A percentile compares a stretch with the other conserved stretches of the same genome.
Conservation (phyloP, 148 eudicot species). For the Cornus kousa region DNA sequence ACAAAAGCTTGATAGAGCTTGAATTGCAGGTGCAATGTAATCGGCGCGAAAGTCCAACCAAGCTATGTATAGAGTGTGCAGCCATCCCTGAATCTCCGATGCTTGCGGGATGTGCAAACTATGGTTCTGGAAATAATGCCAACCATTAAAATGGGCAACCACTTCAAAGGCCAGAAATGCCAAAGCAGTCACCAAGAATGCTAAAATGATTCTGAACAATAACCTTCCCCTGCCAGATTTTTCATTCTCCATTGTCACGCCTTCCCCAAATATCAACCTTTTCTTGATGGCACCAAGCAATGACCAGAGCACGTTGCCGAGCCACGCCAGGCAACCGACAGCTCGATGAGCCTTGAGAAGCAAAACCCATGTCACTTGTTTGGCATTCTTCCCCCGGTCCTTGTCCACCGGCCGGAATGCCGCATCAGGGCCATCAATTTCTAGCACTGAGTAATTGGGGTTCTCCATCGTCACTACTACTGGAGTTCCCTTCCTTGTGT, state of each 20-base stretch:
- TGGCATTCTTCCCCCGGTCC: slow-evolving; percentile 49
- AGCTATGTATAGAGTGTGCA: slow-evolving; percentile 33
- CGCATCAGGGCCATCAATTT: slow-evolving; percentile 46
- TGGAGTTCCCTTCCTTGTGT: slow-evolving; percentile 47
- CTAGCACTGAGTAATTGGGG: slow-evolving; percentile 44
- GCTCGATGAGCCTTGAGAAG: slow-evolving; percentile 56
- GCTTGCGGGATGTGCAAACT: slow-evolving; percentile 34
- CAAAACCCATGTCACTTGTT: slow-evolving; percentile 60
- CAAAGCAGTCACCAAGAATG: slow-evolving; percentile 39
- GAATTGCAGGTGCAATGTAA: slow-evolving; percentile 47
- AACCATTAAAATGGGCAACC: slow-evolving; percentile 49
- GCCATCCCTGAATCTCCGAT: slow-evolving; percentile 42
- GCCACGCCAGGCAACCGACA: slow-evolving; percentile 52
- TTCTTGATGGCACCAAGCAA: slow-evolving; percentile 40
- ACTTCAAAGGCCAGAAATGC: slow-evolving; percentile 46
- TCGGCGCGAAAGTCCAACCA: slow-evolving; percentile 46
- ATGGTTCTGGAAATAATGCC: slow-evolving; percentile 40
- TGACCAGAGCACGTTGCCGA: slow-evolving; percentile 46
- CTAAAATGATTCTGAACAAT: slow-evolving; percentile 43
- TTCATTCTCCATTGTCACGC: slow-evolving; percentile 45
- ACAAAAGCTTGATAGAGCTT: slow-evolving; percentile 41
- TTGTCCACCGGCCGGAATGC: slow-evolving; percentile 38
- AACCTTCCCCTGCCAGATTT: slow-evolving; percentile 35
- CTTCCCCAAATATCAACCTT: slow-evolving; percentile 41
- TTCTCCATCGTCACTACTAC: slow-evolving; percentile 60